phyloP scores from a whole-genome alignment of 305 asterid genomes.

The Fraxinus baroniana region DNA sequence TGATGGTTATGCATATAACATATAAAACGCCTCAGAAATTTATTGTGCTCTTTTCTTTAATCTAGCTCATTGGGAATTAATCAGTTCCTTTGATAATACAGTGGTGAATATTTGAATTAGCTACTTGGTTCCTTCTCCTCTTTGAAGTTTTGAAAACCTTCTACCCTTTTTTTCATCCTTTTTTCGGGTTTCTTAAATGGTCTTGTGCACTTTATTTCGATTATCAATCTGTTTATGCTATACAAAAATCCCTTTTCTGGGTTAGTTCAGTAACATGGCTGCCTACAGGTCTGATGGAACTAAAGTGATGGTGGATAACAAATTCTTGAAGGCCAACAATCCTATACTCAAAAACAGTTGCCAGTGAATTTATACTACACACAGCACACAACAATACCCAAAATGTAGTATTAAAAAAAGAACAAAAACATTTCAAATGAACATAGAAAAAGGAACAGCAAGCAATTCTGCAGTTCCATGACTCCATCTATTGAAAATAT shows the following conservation, averaged over 20 bases:
- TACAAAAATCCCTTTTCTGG: too few species aligned
- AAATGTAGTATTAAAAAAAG: too few species aligned
- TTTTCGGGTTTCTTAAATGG: neutral
- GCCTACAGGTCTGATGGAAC: slow-evolving; percentile 80
- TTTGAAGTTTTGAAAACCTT: neutral
- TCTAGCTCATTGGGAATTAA: neutral
- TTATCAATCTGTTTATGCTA: neutral
- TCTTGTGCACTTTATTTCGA: neutral
- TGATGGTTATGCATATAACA: neutral
- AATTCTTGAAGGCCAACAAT: slow-evolving; percentile 69
- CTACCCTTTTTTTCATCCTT: neutral
- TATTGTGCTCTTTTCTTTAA: neutral
- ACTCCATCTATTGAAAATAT: too few species aligned
- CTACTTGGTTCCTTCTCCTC: neutral
- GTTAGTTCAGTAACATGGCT: neutral
- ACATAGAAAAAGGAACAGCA: too few species aligned
- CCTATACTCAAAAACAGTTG: too few species aligned
- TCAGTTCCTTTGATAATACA: neutral
- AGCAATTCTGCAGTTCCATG: too few species aligned
- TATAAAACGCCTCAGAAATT: neutral
- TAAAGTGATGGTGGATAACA: slow-evolving; percentile 73
- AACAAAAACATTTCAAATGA: too few species aligned
- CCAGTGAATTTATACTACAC: too few species aligned
- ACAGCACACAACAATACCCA: too few species aligned
- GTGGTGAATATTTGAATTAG: neutral